These are phyloP conservation scores for Elaeis guineensis DNA, from an alignment of 176 grass and related monocot genomes.

Conservation along the genomic window DNA sequence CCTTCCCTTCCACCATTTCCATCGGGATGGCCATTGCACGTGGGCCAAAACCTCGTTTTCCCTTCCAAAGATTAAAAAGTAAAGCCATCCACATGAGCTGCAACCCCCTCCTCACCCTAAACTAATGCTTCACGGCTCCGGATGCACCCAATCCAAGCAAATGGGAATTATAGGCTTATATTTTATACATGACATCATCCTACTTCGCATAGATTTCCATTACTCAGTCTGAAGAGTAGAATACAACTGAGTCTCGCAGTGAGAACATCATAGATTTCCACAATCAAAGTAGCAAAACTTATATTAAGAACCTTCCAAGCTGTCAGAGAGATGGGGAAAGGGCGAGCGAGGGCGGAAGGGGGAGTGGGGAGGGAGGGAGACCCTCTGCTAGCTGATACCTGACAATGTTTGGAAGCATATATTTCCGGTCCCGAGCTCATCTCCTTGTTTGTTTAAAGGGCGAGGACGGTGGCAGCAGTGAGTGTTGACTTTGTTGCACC, in stretches of 20 bases:
- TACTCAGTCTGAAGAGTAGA: background rate
- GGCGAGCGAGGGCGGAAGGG: background rate
- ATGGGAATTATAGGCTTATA: constrained; percentile 15
- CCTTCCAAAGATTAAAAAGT: too few species aligned
- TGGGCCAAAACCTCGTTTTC: constrained; percentile 21
- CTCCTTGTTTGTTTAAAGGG: constrained; percentile 22
- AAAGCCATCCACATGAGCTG: constrained; percentile 8
- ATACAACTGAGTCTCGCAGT: constrained; percentile 31
- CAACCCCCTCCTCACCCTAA: constrained; percentile 17
- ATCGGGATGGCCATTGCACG: constrained; percentile 19
- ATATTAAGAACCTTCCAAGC: constrained; percentile 2
- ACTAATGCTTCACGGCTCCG: background rate
- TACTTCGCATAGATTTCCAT: too few species aligned
- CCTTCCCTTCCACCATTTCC: too few species aligned
- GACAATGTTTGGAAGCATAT: background rate
- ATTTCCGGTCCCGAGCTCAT: constrained; percentile 8
- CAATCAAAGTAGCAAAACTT: constrained; percentile 3
- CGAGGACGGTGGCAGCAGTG: constrained; percentile 8
- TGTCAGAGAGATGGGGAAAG: background rate
- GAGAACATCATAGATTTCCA: constrained; percentile 32
- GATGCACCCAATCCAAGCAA: constrained; percentile 9
- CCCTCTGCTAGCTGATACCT: too few species aligned
- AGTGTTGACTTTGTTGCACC: background rate
- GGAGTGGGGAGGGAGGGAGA: too few species aligned
- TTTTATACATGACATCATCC: background rate